These are phyloP conservation scores for Zasmidium cellare DNA, from an alignment of 2,329 filamentous ascomycete genomes.

Conservation along the genomic window DNA sequence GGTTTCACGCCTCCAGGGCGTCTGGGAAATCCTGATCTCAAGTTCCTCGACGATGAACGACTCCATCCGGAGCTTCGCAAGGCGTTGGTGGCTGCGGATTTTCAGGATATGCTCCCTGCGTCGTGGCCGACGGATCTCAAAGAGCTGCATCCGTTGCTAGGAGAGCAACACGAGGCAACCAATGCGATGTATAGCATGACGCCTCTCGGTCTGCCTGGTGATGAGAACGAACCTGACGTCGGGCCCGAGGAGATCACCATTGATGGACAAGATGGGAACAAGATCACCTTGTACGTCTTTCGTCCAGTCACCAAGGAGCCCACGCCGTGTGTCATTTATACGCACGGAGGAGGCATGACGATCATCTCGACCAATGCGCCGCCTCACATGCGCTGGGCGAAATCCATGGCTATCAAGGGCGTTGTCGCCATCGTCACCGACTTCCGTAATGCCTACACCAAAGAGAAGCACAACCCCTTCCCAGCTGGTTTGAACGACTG, in stretches of 20 bases:
- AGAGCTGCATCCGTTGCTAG: not conserved
- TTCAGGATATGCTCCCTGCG: not conserved
- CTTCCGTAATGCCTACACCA: slow-evolving; percentile 31
- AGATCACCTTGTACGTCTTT: slow-evolving; percentile 19
- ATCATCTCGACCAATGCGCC: slow-evolving; percentile 12
- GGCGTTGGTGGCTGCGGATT: not conserved
- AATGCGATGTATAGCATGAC: not conserved
- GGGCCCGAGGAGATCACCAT: not conserved
- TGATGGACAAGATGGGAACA: slow-evolving; percentile 15
- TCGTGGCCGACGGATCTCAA: not conserved
- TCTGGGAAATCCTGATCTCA: not conserved
- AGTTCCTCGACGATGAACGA: not conserved
- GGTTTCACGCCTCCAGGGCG: not conserved
- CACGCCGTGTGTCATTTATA: slow-evolving; percentile 27
- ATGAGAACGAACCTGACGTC: not conserved
- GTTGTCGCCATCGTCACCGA: slow-evolving; percentile 26
- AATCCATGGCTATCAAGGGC: slow-evolving; percentile 22
- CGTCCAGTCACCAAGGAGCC: slow-evolving; percentile 2
- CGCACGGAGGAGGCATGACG: slow-evolving; percentile 31
- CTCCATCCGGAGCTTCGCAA: slow-evolving; percentile 1
- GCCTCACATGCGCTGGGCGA: slow-evolving; percentile 22
- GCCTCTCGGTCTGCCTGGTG: not conserved
- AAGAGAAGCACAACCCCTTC: slow-evolving; percentile 26
- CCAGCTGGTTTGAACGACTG: slow-evolving; percentile 35
- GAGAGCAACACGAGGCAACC: not conserved